phyloP scores from a whole-genome alignment of 805 yeast genomes.

The Pichia kluyveri region DNA sequence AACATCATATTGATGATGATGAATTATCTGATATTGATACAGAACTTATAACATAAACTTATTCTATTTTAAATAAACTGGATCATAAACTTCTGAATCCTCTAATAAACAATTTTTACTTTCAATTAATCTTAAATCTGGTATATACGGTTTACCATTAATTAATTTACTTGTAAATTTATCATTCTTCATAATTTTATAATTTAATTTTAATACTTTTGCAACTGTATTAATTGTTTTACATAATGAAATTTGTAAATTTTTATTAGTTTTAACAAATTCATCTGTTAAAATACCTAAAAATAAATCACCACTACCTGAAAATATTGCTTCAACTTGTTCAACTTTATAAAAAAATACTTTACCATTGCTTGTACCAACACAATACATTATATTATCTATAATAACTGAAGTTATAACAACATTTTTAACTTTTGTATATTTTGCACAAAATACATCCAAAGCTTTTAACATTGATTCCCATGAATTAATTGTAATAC shows the following conservation, averaged over 20 bases:
- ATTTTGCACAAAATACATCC: constrained; percentile 31
- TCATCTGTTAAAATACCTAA: constrained; percentile 50
- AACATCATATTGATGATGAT: background rate
- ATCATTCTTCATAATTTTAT: constrained; percentile 15
- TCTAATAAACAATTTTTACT: constrained; percentile 24
- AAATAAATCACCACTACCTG: constrained; percentile 71
- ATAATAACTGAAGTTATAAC: constrained; percentile 52
- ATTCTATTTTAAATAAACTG: background rate
- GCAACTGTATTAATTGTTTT: constrained; percentile 33
- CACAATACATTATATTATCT: constrained; percentile 25
- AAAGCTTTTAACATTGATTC: constrained; percentile 32
- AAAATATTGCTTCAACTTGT: constrained; percentile 49
- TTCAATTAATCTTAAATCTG: constrained; percentile 37
- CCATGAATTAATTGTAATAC: constrained; percentile 31
- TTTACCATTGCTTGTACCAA: constrained; percentile 29
- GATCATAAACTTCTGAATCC: background rate
- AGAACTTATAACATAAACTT: background rate
- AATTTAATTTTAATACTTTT: constrained; percentile 33
- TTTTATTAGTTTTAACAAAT: constrained; percentile 25
- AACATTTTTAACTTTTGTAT: constrained; percentile 35
- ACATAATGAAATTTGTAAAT: constrained; percentile 28
- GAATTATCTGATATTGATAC: no score
- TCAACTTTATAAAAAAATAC: constrained; percentile 33
- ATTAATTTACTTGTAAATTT: constrained; percentile 2
- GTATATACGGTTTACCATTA: constrained; percentile 23